phyloP scores from a whole-genome alignment of 257 asterid species.

The Rehmannia glutinosa region DNA sequence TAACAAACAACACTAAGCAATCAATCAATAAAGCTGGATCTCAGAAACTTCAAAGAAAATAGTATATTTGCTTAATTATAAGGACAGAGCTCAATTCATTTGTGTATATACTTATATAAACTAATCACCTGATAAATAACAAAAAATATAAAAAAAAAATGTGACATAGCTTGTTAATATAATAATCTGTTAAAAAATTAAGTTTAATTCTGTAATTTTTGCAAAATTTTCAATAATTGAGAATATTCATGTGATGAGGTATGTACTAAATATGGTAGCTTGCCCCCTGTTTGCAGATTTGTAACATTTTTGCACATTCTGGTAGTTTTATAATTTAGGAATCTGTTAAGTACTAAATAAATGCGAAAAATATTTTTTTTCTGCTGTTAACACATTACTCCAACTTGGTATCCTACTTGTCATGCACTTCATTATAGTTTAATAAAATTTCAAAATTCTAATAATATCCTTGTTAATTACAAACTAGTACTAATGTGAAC shows the following conservation, averaged over 20 bases:
- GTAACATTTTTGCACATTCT: no score
- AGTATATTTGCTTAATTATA: background rate
- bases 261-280: no score
- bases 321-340: no score
- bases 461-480: background rate
- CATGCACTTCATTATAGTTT: conserved; percentile 30
- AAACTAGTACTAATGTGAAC: conserved; percentile 17
- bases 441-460: conserved; percentile 12
- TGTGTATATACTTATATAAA: no score
- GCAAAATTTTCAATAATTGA: no score
- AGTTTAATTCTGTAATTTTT: background rate
- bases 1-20: conserved; percentile 12
- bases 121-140: background rate
- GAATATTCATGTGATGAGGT: no score
- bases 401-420: no score
- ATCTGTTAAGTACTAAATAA: no score
- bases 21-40: background rate
- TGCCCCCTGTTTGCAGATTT: background rate
- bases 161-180: background rate
- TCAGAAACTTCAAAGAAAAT: background rate
- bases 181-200: background rate
- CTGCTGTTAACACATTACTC: no score
- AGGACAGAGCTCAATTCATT: no score
- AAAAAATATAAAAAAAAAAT: background rate
- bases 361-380: no score